Conservation (phyloP, 2,329 filamentous ascomycete species). For the Ceratocystis destructans region DNA sequence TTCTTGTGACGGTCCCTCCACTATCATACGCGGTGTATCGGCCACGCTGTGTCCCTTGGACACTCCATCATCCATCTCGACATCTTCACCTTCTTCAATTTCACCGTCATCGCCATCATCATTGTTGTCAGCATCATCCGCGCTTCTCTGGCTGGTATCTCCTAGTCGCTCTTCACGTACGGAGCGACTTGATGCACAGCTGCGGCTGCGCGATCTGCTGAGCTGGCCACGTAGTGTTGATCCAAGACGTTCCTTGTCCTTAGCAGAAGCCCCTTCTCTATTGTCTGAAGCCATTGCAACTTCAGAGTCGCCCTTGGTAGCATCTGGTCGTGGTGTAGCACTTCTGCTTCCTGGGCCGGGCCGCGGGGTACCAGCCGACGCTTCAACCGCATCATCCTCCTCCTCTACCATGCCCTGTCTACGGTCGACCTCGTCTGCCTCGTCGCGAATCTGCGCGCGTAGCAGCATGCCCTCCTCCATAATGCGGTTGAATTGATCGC, state of each 20-base stretch:
- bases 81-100: slow-evolving; percentile 38
- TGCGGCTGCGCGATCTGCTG: slow-evolving; percentile 13
- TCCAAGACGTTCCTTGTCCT: slow-evolving; percentile 8
- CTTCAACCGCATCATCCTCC: slow-evolving; percentile 44
- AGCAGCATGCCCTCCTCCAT: slow-evolving; percentile 84
- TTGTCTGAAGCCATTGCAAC: slow-evolving; percentile 24
- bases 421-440: slow-evolving; percentile 86
- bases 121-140: slow-evolving; percentile 54
- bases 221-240: slow-evolving; percentile 14
- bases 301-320: slow-evolving; percentile 25
- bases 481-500: slow-evolving; percentile 76
- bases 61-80: slow-evolving; percentile 41
- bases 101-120: slow-evolving; percentile 33
- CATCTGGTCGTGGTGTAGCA: slow-evolving; percentile 14
- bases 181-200: slow-evolving; percentile 24
- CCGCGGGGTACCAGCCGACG: slow-evolving; percentile 37
- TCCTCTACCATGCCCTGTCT: slow-evolving; percentile 68
- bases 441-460: slow-evolving; percentile 73
- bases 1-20: slow-evolving; percentile 40
- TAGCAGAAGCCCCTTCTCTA: not conserved
- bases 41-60: slow-evolving; percentile 20
- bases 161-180: slow-evolving; percentile 32
- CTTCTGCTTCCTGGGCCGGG: slow-evolving; percentile 33
- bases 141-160: slow-evolving; percentile 72
- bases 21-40: slow-evolving; percentile 34